phyloP scores from a whole-genome alignment of 1,284 basidiomycete genomes.

The Ganoderma lingzhi region DNA sequence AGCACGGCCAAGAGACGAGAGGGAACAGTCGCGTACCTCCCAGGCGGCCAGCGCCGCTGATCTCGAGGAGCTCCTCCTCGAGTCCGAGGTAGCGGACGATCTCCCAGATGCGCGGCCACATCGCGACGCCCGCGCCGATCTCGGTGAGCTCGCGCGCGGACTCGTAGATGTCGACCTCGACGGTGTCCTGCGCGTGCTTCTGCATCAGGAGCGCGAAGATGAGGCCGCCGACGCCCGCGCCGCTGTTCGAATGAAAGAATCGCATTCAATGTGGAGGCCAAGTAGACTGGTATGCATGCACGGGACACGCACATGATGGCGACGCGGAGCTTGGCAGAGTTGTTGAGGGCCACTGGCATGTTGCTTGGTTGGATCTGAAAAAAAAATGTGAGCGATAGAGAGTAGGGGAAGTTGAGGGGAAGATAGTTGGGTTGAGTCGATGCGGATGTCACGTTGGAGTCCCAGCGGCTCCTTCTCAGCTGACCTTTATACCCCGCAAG shows the following conservation, averaged over 20 bases:
- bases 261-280: neutral
- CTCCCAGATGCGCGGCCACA: slow-evolving; percentile 40
- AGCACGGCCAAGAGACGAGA: neutral
- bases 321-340: slow-evolving; percentile 9
- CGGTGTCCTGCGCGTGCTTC: slow-evolving; percentile 40
- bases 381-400: neutral
- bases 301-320: slow-evolving; percentile 9
- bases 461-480: neutral
- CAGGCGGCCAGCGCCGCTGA: slow-evolving; percentile 7
- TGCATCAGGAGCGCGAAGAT: slow-evolving; percentile 45
- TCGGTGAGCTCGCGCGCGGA: slow-evolving; percentile 46
- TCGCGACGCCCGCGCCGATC: slow-evolving; percentile 50
- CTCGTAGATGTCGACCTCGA: slow-evolving; percentile 53
- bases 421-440: neutral
- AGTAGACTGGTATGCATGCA: no score
- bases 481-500: neutral
- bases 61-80: slow-evolving; percentile 28
- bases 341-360: neutral
- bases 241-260: slow-evolving; percentile 35
- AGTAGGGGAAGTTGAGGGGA: neutral
- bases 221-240: slow-evolving; percentile 48
- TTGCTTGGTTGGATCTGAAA: neutral
- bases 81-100: slow-evolving; percentile 35
- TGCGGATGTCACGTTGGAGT: neutral
- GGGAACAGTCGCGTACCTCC: neutral